phyloP scores from a whole-genome alignment of 176 grass and related monocot species.

The Carex cristatella region DNA sequence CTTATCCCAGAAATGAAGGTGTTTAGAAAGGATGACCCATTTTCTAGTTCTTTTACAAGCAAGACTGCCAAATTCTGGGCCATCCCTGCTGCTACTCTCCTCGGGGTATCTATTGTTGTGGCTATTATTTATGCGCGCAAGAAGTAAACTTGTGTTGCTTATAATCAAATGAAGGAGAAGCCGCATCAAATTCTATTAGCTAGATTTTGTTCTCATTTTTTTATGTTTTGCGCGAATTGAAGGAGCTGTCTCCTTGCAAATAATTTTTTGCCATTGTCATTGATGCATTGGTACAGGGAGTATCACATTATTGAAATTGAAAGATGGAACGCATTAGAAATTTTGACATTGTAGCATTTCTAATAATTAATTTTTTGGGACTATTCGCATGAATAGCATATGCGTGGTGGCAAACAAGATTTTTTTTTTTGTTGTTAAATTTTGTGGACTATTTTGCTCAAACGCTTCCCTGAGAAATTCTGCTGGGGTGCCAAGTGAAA shows the following conservation, averaged over 20 bases:
- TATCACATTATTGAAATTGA: background rate
- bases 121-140: slow-evolving; percentile 45
- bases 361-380: background rate
- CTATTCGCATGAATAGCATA: background rate
- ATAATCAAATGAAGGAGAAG: background rate
- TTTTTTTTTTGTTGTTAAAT: background rate
- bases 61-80: slow-evolving; percentile 30
- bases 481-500: background rate
- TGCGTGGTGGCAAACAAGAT: background rate
- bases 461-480: background rate
- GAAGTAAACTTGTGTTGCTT: slow-evolving; percentile 33
- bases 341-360: background rate
- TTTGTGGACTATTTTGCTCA: background rate
- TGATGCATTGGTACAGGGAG: background rate
- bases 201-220: background rate
- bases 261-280: background rate
- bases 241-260: slow-evolving; percentile 6
- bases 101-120: slow-evolving; percentile 43
- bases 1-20: slow-evolving; percentile 64
- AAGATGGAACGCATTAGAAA: background rate
- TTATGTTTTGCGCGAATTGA: background rate
- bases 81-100: slow-evolving; percentile 42
- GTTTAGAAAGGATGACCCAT: slow-evolving; percentile 39
- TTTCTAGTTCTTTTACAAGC: slow-evolving; percentile 34
- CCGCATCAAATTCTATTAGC: background rate